Conservation (phyloP, 805 yeast species). For the Wickerhamiella qilinensis region DNA sequence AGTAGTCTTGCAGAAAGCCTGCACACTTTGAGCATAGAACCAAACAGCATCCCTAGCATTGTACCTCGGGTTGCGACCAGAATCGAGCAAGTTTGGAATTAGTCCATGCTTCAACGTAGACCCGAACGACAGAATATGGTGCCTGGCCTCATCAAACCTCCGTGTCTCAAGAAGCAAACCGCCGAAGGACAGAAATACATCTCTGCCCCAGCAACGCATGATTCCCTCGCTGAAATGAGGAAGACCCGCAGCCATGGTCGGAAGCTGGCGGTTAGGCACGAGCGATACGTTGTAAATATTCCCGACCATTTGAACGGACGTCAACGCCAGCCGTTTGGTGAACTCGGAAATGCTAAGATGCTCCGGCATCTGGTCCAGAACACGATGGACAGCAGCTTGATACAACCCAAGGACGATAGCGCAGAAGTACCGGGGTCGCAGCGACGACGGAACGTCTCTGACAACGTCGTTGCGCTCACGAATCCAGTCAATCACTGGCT, state of each 20-base stretch:
- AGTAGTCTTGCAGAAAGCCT: constrained; percentile 54
- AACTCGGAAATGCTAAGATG: constrained; percentile 52
- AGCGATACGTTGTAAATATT: constrained; percentile 57
- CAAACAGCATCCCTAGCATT: constrained; percentile 96
- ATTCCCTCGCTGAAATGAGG: constrained; percentile 85
- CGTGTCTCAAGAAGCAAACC: constrained; percentile 71
- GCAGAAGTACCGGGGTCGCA: constrained; percentile 79
- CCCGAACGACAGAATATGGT: constrained; percentile 75
- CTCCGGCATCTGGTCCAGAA: constrained; percentile 39
- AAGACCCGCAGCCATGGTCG: constrained; percentile 87
- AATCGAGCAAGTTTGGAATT: constrained; percentile 83
- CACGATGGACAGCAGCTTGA: constrained; percentile 60
- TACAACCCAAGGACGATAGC: constrained; percentile 69
- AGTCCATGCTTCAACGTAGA: constrained; percentile 86
- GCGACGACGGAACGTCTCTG: constrained; percentile 53
- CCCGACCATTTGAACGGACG: constrained; percentile 81
- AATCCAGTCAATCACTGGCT: constrained; percentile 57
- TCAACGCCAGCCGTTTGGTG: constrained; percentile 61
- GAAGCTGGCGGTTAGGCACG: constrained; percentile 39
- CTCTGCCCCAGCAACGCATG: constrained; percentile 98
- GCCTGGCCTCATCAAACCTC: constrained; percentile 60
- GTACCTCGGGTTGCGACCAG: constrained; percentile 85
- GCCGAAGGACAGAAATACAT: constrained; percentile 73
- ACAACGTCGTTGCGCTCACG: constrained; percentile 44
- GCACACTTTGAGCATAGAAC: constrained; percentile 83